A percentile compares a stretch with the other conserved stretches of the same genome.
Evolutionary conservation across 2,329 filamentous ascomycete genomes (phyloP).

Genomic region (Colletotrichum cuscutae): DNA sequence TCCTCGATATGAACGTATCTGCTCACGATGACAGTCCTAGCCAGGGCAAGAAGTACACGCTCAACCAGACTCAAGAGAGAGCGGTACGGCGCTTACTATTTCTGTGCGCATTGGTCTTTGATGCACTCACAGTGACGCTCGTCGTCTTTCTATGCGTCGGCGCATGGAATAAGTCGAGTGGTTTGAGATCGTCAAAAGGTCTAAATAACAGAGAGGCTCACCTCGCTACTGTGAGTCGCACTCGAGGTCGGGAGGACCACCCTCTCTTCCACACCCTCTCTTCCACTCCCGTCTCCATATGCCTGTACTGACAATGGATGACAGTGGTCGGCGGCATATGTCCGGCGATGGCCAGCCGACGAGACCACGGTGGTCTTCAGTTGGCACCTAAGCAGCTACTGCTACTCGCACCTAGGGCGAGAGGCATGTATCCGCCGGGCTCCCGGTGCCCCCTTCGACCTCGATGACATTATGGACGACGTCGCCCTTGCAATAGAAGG

Average conservation of each 20-base stretch:
- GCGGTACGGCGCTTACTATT: slow-evolving; percentile 10
- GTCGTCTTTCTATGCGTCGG: slow-evolving; percentile 21
- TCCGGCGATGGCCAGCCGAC: background rate
- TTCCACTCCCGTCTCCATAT: background rate
- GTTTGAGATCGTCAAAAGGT: background rate
- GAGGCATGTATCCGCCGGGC: slow-evolving; percentile 10
- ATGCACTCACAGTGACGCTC: slow-evolving; percentile 5
- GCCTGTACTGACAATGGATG: background rate
- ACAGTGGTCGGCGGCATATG: slow-evolving; percentile 20
- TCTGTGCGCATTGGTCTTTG: slow-evolving; percentile 2
- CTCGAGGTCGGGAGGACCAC: too few species aligned
- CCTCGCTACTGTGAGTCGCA: slow-evolving; percentile 19
- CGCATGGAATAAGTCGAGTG: background rate
- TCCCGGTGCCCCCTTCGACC: slow-evolving; percentile 20
- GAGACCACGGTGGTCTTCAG: slow-evolving; percentile 10
- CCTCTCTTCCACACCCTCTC: too few species aligned
- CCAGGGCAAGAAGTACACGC: slow-evolving; percentile 21
- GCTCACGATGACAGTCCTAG: background rate
- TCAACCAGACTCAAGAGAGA: slow-evolving; percentile 14
- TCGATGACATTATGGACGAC: slow-evolving; percentile 1
- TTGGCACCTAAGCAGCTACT: slow-evolving; percentile 24
- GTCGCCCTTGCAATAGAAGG: background rate
- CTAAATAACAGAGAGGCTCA: slow-evolving; percentile 6
- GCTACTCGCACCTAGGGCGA: background rate
- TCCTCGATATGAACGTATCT: background rate